These are phyloP conservation scores for Lentinus tigrinus DNA, from an alignment of 768 basidiomycete species.

Conservation along the genomic window DNA sequence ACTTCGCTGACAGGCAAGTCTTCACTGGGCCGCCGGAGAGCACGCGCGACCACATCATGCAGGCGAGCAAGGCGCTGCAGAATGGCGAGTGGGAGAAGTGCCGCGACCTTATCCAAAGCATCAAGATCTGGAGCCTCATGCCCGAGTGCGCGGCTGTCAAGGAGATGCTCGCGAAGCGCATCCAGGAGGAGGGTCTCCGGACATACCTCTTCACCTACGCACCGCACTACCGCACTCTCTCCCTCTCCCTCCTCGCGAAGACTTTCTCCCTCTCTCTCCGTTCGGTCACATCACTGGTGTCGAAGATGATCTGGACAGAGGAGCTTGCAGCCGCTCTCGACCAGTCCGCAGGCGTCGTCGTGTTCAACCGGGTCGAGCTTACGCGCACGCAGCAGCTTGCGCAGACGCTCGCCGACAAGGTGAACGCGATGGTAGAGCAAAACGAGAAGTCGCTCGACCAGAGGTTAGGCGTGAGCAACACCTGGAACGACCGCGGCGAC, in stretches of 20 bases:
- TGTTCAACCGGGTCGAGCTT: slow-evolving; percentile 90
- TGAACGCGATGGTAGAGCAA: slow-evolving; percentile 82
- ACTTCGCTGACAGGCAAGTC: slow-evolving; percentile 96
- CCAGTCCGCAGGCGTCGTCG: slow-evolving; percentile 84
- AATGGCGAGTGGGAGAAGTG: slow-evolving; percentile 97
- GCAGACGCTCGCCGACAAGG: slow-evolving; percentile 84
- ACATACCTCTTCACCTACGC: slow-evolving; percentile 99
- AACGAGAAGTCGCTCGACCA: slow-evolving; percentile 87
- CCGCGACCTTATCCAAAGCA: slow-evolving; percentile 87
- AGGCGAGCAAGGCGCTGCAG: slow-evolving; percentile 95
- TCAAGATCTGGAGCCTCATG: slow-evolving; percentile 98
- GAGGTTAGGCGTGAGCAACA: slow-evolving; percentile 69
- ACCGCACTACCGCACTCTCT: slow-evolving; percentile 88
- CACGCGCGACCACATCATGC: slow-evolving; percentile 98
- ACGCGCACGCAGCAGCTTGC: slow-evolving; percentile 89
- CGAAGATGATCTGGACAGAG: slow-evolving; percentile 99
- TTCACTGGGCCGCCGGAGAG: slow-evolving; percentile 99
- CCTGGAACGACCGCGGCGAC: slow-evolving; percentile 69
- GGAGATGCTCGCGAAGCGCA: slow-evolving; percentile 95
- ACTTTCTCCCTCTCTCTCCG: slow-evolving; percentile 85
- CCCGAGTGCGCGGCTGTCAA: slow-evolving; percentile 85
- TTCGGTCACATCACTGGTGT: slow-evolving; percentile 86
- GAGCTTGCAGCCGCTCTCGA: slow-evolving; percentile 92
- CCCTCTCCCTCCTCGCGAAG: slow-evolving; percentile 79
- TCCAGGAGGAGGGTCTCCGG: slow-evolving; percentile 95